Evolutionary conservation across 768 basidiomycete species (phyloP).

Genomic region (Cubamyces sp.): DNA sequence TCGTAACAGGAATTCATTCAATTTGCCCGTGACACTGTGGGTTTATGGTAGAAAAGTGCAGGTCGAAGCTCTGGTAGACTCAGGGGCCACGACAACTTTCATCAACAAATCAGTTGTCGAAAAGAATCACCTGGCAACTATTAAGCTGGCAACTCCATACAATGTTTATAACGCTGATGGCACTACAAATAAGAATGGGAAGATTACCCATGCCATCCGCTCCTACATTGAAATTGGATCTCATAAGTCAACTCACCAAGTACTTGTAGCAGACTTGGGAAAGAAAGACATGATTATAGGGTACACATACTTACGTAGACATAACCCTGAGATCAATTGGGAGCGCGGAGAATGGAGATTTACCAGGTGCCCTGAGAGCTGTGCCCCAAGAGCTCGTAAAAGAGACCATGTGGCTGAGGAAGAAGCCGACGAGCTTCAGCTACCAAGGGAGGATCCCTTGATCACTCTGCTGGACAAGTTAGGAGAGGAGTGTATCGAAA

Average conservation of each 20-base stretch:
- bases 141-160: constrained; percentile 17
- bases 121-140: constrained; percentile 17
- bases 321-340: constrained; percentile 12
- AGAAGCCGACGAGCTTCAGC: constrained; percentile 2
- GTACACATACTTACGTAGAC: background rate
- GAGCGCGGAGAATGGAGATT: background rate
- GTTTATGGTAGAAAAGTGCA: constrained; percentile 2
- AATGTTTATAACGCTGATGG: constrained; percentile 30
- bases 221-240: background rate
- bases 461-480: background rate
- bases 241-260: background rate
- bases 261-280: constrained; percentile 5
- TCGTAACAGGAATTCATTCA: constrained; percentile 1
- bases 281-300: constrained; percentile 4
- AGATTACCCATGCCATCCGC: constrained; percentile 22
- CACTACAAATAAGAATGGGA: constrained; percentile 17
- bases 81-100: constrained; percentile 4
- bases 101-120: constrained; percentile 15
- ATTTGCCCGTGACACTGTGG: background rate
- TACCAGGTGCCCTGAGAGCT: constrained; percentile 2
- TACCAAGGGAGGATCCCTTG: constrained; percentile 2
- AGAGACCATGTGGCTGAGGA: background rate
- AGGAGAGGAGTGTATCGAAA: background rate
- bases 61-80: constrained; percentile 11
- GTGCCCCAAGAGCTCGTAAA: constrained; percentile 2